A percentile compares a stretch with the other conserved stretches of the same genome.
These are phyloP conservation scores for Rhodotorula sp. DNA, from an alignment of 1,284 basidiomycete genomes.

Conservation along the genomic window DNA sequence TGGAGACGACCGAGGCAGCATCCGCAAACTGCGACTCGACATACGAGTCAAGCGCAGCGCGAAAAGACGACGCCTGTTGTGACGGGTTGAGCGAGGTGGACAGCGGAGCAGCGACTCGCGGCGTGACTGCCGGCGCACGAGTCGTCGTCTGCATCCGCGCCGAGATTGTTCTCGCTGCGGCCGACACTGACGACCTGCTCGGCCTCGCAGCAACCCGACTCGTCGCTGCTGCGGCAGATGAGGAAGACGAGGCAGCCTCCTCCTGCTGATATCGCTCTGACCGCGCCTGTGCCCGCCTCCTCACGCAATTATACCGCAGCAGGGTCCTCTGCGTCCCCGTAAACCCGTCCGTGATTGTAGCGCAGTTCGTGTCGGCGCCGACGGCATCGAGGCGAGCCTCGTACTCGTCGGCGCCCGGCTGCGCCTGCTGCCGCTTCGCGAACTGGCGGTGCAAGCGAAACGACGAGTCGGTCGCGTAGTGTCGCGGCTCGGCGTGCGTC, in stretches of 20 bases:
- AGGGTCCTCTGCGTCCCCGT: background rate
- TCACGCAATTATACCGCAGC: background rate
- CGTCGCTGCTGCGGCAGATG: background rate
- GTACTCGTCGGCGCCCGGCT: background rate
- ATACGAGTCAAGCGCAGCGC: background rate
- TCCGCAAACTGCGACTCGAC: background rate
- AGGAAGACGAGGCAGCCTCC: background rate
- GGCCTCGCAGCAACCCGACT: background rate
- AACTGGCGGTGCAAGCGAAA: background rate
- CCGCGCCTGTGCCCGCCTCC: background rate
- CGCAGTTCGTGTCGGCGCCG: background rate
- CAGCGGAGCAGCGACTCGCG: background rate
- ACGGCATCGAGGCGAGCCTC: background rate
- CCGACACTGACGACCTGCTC: background rate
- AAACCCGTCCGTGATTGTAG: background rate
- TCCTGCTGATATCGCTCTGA: background rate
- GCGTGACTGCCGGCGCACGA: background rate
- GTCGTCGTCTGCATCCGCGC: background rate
- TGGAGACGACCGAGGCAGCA: background rate
- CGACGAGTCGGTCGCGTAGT: conserved; percentile 1
- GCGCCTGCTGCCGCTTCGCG: too few species aligned
- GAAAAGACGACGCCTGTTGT: background rate
- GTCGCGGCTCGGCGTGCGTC: background rate
- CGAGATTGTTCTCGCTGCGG: background rate
- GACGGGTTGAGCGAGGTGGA: conserved; percentile 3